A percentile compares a stretch with the other conserved stretches of the same genome.
phyloP scores from a whole-genome alignment of 768 basidiomycete genomes.

The Lactarius evosmus region DNA sequence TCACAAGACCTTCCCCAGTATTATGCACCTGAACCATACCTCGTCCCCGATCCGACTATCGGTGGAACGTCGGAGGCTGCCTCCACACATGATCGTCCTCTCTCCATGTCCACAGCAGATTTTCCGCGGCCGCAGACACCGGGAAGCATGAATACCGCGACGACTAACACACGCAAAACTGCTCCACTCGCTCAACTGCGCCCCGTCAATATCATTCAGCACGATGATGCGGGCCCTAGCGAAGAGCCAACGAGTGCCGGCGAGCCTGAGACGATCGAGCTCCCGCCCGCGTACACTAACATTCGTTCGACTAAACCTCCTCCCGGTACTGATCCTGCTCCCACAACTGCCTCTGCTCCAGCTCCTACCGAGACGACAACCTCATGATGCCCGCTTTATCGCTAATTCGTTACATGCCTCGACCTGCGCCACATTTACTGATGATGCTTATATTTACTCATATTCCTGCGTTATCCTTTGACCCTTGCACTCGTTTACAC shows the following conservation, averaged over 20 bases:
- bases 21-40: slow-evolving; percentile 74
- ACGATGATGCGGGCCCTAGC: slow-evolving; percentile 74
- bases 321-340: background rate
- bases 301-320: slow-evolving; percentile 33
- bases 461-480: background rate
- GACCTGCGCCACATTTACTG: background rate
- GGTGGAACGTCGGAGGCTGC: slow-evolving; percentile 40
- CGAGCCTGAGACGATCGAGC: slow-evolving; percentile 71
- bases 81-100: slow-evolving; percentile 29
- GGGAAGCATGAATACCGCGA: slow-evolving; percentile 32
- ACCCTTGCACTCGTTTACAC: background rate
- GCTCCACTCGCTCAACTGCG: slow-evolving; percentile 50
- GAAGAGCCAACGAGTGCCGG: slow-evolving; percentile 36
- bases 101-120: slow-evolving; percentile 18
- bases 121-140: slow-evolving; percentile 26
- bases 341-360: background rate
- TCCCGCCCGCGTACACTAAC: slow-evolving; percentile 80
- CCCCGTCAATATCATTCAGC: slow-evolving; percentile 78
- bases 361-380: background rate
- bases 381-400: background rate
- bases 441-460: background rate
- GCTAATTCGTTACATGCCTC: background rate
- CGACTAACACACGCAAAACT: slow-evolving; percentile 45
- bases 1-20: slow-evolving; percentile 62
- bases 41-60: slow-evolving; percentile 59